A percentile compares a stretch with the other conserved stretches of the same genome.
Conservation (phyloP, 495 filamentous ascomycete species). For the Aspergillus bridgeri region DNA sequence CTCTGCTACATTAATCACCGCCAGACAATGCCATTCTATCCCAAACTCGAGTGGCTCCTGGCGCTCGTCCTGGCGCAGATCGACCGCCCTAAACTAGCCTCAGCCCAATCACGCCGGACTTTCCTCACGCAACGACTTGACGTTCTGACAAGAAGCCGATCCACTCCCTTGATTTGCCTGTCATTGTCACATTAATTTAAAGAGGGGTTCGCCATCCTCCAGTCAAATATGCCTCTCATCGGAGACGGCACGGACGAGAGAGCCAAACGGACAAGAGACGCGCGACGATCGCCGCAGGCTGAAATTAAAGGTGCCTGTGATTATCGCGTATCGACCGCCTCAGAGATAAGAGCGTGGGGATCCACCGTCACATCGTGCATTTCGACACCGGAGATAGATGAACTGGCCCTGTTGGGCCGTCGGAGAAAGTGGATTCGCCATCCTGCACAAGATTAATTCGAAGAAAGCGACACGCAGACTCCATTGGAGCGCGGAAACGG, state of each 20-base stretch:
- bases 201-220: neutral
- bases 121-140: neutral
- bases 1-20: too few species aligned
- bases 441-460: neutral
- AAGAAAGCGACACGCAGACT: neutral
- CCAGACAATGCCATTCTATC: too few species aligned
- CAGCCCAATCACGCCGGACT: neutral
- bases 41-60: too few species aligned
- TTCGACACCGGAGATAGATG: neutral
- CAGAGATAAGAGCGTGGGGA: neutral
- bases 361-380: constrained; percentile 7
- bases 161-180: neutral
- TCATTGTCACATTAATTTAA: neutral
- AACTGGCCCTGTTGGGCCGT: neutral
- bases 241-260: neutral
- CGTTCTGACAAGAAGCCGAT: neutral
- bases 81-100: neutral
- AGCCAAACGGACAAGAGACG: neutral
- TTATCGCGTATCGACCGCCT: neutral
- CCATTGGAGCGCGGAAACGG: neutral
- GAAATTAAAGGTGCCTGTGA: neutral
- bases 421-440: neutral
- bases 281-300: neutral
- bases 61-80: neutral
- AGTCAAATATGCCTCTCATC: neutral